These are phyloP conservation scores for Nicotiana attenuata DNA, from an alignment of 257 asterid species.

Conservation along the genomic window DNA sequence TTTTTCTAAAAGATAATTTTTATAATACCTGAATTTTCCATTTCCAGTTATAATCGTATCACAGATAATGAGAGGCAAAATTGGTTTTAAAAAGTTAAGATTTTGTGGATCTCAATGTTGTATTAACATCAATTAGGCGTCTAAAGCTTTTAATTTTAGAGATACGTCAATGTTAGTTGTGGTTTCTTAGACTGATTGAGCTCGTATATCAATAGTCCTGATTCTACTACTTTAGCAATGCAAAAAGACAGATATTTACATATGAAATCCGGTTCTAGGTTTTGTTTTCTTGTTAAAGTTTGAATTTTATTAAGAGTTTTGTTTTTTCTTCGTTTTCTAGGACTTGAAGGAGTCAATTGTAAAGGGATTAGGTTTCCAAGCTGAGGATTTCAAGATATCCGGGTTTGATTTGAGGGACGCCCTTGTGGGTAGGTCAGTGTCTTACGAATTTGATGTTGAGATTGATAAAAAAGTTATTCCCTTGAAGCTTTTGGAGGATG, in stretches of 20 bases:
- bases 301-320: neutral
- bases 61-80: neutral
- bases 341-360: conserved; percentile 86
- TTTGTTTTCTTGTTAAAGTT: neutral
- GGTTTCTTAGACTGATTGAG: neutral
- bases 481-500: conserved; percentile 89
- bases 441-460: conserved; percentile 91
- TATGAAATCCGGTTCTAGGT: neutral
- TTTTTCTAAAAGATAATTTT: neutral
- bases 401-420: conserved; percentile 92
- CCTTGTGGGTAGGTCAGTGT: conserved; percentile 74
- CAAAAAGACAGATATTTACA: neutral
- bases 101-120: neutral
- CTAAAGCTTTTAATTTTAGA: neutral
- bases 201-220: neutral
- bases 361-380: conserved; percentile 84
- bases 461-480: conserved; percentile 76
- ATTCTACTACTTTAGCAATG: neutral
- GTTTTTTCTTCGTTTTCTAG: conserved; percentile 22
- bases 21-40: neutral
- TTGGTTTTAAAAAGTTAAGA: neutral
- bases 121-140: neutral
- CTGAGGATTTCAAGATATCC: conserved; percentile 68
- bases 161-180: neutral
- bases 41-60: neutral